These are phyloP conservation scores for Lactarius vividus DNA, from an alignment of 768 basidiomycete species.

Conservation along the genomic window DNA sequence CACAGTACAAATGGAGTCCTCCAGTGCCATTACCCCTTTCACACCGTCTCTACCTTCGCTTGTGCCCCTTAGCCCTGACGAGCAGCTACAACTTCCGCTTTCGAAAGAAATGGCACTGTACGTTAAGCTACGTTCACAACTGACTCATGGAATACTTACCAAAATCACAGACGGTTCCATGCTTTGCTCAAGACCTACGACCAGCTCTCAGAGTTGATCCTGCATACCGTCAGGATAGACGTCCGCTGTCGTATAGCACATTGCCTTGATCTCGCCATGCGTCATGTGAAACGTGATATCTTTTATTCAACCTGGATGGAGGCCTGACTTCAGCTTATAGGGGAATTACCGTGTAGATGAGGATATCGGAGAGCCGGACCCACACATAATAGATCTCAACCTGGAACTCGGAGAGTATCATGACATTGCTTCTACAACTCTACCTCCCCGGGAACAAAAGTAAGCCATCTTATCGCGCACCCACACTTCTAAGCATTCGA, in stretches of 20 bases:
- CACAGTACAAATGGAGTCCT: slow-evolving; percentile 48
- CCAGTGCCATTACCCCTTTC: slow-evolving; percentile 43
- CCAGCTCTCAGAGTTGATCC: slow-evolving; percentile 80
- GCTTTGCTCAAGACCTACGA: slow-evolving; percentile 88
- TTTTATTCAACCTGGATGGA: too few species aligned
- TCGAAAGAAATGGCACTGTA: slow-evolving; percentile 89
- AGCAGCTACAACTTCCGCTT: slow-evolving; percentile 66
- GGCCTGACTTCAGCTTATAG: slow-evolving; percentile 40
- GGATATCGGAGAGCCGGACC: slow-evolving; percentile 89
- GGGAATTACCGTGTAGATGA: slow-evolving; percentile 81
- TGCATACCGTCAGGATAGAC: slow-evolving; percentile 86
- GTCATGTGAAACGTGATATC: slow-evolving; percentile 38
- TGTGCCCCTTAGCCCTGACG: slow-evolving; percentile 39
- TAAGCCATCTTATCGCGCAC: slow-evolving; percentile 37
- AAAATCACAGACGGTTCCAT: slow-evolving; percentile 72
- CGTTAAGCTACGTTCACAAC: slow-evolving; percentile 57
- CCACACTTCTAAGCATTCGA: slow-evolving; percentile 21
- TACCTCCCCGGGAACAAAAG: slow-evolving; percentile 67
- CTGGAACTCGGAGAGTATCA: slow-evolving; percentile 73
- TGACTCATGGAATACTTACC: slow-evolving; percentile 58
- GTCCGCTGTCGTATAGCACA: slow-evolving; percentile 80
- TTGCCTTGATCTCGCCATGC: slow-evolving; percentile 64
- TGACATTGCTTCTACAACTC: slow-evolving; percentile 57
- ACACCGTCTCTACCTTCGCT: slow-evolving; percentile 48
- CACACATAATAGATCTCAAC: slow-evolving; percentile 84